Evolutionary conservation across 176 grass and related monocot species (phyloP), one percentile per base, ranked within the genome.

Genomic region (Cocos nucifera): DNA sequence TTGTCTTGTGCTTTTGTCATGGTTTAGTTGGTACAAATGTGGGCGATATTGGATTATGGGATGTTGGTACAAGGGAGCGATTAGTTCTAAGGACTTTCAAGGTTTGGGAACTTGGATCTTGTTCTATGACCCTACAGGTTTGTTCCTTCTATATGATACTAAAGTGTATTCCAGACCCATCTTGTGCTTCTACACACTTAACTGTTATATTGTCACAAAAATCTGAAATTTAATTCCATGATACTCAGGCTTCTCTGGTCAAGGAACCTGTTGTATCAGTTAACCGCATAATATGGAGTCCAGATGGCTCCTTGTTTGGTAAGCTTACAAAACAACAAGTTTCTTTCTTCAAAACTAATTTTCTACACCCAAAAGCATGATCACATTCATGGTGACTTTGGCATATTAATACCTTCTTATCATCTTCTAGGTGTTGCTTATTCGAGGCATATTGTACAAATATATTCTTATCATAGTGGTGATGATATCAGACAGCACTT

Each of bases 381-480:
- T 44, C 14, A 44, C 35, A 44, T 14, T 44, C 10, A 12, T 44
- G 14, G 8, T 14, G 8, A 44, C 35, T 44, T 44, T 14, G 10
- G 35, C 68, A 71, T 74, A 65, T 59, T 77, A 20, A 66, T 39
- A 51, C 63, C 51, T 3, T 64, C 6, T 61, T 15, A 18, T 32
- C 70, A 48, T 61, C 53, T 57, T 60, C 65, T 59, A 98, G 93
- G 93, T 81, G 93, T 98, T 66, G 93, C 93, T 74, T 98, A 92
- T 83, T 98, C 93, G 53, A 92, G 80, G 64, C 93, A 98, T 78
- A 85, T 98, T 65, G 85, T 98, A 69, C 94, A 98, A 55, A 98
- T 92, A 74, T 98, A 93, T 78, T 92, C 88, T 25, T 93, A 92
- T 80, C 70, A 89, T 14, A 78, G 84, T 8, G 82, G 85, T 3